phyloP scores from a whole-genome alignment of 805 yeast species.

The Sugiyamaella lignohabitans region DNA sequence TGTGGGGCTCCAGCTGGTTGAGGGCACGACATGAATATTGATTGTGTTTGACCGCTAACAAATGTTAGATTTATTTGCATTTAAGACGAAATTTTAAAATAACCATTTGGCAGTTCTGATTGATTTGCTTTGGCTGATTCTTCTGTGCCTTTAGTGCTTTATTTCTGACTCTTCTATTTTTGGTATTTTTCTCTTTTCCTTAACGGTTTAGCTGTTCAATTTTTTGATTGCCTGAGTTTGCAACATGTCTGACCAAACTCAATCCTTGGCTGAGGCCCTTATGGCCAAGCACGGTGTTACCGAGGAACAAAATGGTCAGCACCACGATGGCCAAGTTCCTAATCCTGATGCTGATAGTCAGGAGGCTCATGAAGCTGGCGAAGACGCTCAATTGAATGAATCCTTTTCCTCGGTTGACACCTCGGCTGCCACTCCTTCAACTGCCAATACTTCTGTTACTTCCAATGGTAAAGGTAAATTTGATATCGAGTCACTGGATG shows the following conservation, averaged over 20 bases:
- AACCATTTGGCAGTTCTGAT: too few relatives aligned
- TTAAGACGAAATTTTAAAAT: too few relatives aligned
- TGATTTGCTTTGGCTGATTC: too few relatives aligned
- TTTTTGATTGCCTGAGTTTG: too few relatives aligned
- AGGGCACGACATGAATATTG: too few relatives aligned
- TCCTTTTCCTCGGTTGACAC: background rate
- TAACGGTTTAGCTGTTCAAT: too few relatives aligned
- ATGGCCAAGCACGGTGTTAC: conserved; percentile 19
- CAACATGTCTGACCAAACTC: background rate
- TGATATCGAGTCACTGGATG: conserved; percentile 26
- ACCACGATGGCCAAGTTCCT: background rate
- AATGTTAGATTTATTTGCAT: too few relatives aligned
- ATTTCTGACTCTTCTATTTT: too few relatives aligned
- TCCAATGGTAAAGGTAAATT: conserved; percentile 7
- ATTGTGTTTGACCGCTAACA: too few relatives aligned
- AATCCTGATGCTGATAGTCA: background rate
- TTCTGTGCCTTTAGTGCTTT: too few relatives aligned
- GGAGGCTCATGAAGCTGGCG: background rate
- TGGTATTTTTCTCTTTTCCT: too few relatives aligned
- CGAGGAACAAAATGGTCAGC: background rate
- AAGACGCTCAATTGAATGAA: background rate
- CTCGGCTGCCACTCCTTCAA: background rate
- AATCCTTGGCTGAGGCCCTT: conserved; percentile 20
- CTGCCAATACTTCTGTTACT: background rate
- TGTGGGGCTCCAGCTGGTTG: too few relatives aligned